Percentiles rank a stretch among this genome's conserved stretches.
These are phyloP conservation scores for Mortierella sp. DNA, from an alignment of 371 early-diverging fungal genomes.

Conservation along the genomic window DNA sequence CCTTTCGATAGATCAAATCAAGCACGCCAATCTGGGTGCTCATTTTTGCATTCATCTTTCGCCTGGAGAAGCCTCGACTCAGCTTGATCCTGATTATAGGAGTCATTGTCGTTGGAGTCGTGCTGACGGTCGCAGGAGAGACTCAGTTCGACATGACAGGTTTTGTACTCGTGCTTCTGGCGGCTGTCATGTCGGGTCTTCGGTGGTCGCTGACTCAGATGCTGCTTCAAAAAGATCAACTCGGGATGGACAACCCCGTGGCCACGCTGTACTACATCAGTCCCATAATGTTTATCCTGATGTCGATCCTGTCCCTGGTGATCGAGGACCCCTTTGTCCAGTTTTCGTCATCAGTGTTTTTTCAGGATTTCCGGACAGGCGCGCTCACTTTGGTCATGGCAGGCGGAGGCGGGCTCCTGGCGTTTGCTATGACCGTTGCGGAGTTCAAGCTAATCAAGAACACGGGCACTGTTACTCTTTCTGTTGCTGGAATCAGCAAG, in stretches of 20 bases:
- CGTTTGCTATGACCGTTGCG: slow-evolving; percentile 88
- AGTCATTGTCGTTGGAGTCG: slow-evolving; percentile 86
- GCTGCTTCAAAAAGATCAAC: slow-evolving; percentile 73
- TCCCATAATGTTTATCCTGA: slow-evolving; percentile 81
- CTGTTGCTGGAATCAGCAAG: slow-evolving; percentile 92
- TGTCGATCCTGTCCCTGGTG: slow-evolving; percentile 64
- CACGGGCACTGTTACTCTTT: slow-evolving; percentile 89
- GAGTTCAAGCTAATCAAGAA: slow-evolving; percentile 87
- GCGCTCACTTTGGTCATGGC: slow-evolving; percentile 68
- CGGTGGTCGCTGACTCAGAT: slow-evolving; percentile 91
- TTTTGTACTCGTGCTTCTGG: slow-evolving; percentile 75
- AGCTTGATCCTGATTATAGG: slow-evolving; percentile 79
- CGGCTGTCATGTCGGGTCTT: slow-evolving; percentile 86
- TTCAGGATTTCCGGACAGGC: slow-evolving; percentile 58
- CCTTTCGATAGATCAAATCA: slow-evolving; percentile 77
- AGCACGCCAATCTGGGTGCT: slow-evolving; percentile 91
- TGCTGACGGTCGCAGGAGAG: slow-evolving; percentile 87
- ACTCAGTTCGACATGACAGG: slow-evolving; percentile 82
- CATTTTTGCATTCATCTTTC: slow-evolving; percentile 90
- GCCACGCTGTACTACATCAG: slow-evolving; percentile 82
- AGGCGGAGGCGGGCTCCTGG: slow-evolving; percentile 84
- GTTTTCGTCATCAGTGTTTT: slow-evolving; percentile 63
- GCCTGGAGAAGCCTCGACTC: slow-evolving; percentile 81
- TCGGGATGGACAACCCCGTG: slow-evolving; percentile 87
- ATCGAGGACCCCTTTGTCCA: slow-evolving; percentile 75